A percentile compares a stretch with the other conserved stretches of the same genome.
These are phyloP conservation scores for Drosera spatulata DNA, from an alignment of 179 eudicot genomes.

Conservation along the genomic window DNA sequence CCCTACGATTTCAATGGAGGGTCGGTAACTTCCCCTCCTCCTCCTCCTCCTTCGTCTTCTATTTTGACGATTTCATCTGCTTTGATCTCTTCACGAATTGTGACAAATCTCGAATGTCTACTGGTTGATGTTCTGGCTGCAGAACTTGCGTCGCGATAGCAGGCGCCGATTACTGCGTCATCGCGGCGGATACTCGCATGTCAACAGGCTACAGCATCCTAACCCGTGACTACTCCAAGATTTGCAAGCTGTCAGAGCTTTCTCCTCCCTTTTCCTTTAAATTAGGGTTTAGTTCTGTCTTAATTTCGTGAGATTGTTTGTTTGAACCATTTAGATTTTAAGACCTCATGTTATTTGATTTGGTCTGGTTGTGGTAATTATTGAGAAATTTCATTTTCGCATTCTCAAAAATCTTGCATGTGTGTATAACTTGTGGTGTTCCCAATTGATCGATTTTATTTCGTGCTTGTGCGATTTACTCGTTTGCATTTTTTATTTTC, in stretches of 20 bases:
- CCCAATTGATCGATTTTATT: no score
- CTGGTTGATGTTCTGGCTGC: not conserved
- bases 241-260: constrained; percentile 47
- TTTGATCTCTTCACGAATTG: not conserved
- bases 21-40: constrained; percentile 27
- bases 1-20: constrained; percentile 95
- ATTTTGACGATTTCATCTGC: not conserved
- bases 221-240: constrained; percentile 94
- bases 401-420: no score
- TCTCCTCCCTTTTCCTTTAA: not conserved
- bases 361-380: no score
- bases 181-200: constrained; percentile 96
- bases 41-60: constrained; percentile 1
- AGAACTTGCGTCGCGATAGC: constrained; percentile 91
- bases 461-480: no score
- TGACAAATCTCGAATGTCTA: not conserved
- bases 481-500: no score
- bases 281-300: no score
- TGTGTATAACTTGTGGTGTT: no score
- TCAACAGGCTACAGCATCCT: constrained; percentile 92
- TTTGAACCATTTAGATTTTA: no score
- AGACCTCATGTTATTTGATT: no score
- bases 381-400: no score
- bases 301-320: no score
- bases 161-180: constrained; percentile 86